Base-by-base conservation (phyloP, 164 flowering plant species). In the Platanus orientalis region DNA sequence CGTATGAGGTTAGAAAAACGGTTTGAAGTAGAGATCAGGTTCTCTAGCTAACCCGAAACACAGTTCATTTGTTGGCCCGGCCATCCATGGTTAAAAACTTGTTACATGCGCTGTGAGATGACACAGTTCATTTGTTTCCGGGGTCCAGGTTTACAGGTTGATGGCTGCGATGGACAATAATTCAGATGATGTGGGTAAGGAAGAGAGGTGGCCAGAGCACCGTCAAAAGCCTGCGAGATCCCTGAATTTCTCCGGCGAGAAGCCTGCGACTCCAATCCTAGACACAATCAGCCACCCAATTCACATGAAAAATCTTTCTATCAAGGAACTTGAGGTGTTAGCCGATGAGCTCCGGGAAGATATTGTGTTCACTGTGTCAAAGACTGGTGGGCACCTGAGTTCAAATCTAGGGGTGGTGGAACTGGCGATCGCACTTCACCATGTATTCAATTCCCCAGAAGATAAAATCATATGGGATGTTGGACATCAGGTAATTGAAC, bases 391-490 rank as follows among this genome's bases (percentile, higher is more conserved):
- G 2, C 83, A 79, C 47, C 57, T 76, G 25, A 69, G 83, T 49
- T 74, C 83, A 48, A 76, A 76, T 73, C 30, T 79, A 17, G 83
- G 83, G 0, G 83, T 79, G 49, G 52, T 62, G 7, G 83, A 79
- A 36, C 72, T 79, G 9, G 72, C 83, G 0, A 73, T 76, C 21
- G 80, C 83, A 28, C 78, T 79, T 52, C 83, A 79, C 67, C 73
- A 76, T 61, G 83, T 79, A 0, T 79, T 79, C 68, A 63, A 66
- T 65, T 36, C 75, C 0, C 83, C 83, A 6, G 66, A 74, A 30
- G 82, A 79, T 42, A 79, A 73, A 34, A 71, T 79, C 62, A 71
- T 79, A 17, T 79, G 82, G 78, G 83, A 79, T 44, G 80, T 79
- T 52, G 83, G 83, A 1, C 83, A 79, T 61, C 83, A 79, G 78